phyloP scores from a whole-genome alignment of 768 basidiomycete genomes.

The Amanita molliuscula region DNA sequence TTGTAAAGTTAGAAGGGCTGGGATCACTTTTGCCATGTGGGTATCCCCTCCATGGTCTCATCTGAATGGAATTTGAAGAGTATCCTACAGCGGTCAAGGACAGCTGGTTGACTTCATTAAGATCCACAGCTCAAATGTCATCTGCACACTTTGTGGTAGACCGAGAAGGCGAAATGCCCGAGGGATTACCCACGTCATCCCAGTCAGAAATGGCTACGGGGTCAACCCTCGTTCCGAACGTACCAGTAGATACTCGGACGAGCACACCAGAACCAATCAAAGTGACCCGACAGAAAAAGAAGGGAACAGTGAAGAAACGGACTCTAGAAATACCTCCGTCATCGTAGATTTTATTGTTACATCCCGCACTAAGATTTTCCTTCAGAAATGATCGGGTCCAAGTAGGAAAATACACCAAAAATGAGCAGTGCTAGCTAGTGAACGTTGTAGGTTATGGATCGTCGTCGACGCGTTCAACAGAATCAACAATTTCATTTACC shows the following conservation, averaged over 20 bases:
- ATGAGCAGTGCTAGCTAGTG: not conserved
- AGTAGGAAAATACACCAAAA: not conserved
- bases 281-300: conserved; percentile 66
- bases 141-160: conserved; percentile 56
- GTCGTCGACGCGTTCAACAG: conserved; percentile 84
- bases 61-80: not conserved
- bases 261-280: conserved; percentile 63
- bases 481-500: conserved; percentile 90
- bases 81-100: conserved; percentile 16
- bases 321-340: conserved; percentile 17
- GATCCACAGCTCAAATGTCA: conserved; percentile 26
- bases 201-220: conserved; percentile 18
- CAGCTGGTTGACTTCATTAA: conserved; percentile 35
- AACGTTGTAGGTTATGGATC: conserved; percentile 32
- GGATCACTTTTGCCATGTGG: conserved; percentile 32
- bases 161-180: conserved; percentile 80
- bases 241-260: conserved; percentile 33
- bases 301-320: conserved; percentile 53
- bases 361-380: not conserved
- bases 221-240: conserved; percentile 30
- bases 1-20: conserved; percentile 74
- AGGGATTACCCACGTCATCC: conserved; percentile 20
- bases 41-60: not conserved
- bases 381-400: not conserved
- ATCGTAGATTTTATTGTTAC: not conserved